Conservation (phyloP, 768 basidiomycete species). For the Hypholoma fasciculare region DNA sequence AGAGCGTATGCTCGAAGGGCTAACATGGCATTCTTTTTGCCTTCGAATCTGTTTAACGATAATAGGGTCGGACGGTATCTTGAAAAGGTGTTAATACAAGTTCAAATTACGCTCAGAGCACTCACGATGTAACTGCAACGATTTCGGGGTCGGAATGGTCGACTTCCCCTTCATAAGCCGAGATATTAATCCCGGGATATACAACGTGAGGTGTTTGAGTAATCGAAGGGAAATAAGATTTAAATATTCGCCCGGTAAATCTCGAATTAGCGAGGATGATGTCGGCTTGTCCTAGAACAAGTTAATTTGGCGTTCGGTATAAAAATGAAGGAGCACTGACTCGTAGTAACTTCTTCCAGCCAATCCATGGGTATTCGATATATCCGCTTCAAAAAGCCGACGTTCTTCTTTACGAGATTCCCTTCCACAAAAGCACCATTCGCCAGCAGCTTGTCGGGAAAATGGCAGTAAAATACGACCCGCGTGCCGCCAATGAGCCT, state of each 20-base stretch:
- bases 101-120: background rate
- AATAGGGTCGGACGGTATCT: conserved; percentile 74
- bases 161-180: conserved; percentile 59
- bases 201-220: conserved; percentile 66
- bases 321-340: conserved; percentile 41
- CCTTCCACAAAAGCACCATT: conserved; percentile 69
- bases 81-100: background rate
- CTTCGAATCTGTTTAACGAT: conserved; percentile 93
- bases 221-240: conserved; percentile 72
- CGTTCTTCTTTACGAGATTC: conserved; percentile 36
- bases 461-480: conserved; percentile 97
- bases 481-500: conserved; percentile 66
- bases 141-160: conserved; percentile 51
- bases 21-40: conserved; percentile 87
- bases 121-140: conserved; percentile 57
- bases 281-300: conserved; percentile 76
- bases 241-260: conserved; percentile 86
- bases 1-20: conserved; percentile 79
- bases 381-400: conserved; percentile 60
- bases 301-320: background rate
- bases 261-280: conserved; percentile 88
- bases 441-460: conserved; percentile 91
- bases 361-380: conserved; percentile 91
- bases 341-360: conserved; percentile 87
- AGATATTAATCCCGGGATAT: conserved; percentile 92